Evolutionary conservation across 331 rosid genomes (phyloP), one percentile per base, ranked within the genome.

Genomic region (Arachis monticola): DNA sequence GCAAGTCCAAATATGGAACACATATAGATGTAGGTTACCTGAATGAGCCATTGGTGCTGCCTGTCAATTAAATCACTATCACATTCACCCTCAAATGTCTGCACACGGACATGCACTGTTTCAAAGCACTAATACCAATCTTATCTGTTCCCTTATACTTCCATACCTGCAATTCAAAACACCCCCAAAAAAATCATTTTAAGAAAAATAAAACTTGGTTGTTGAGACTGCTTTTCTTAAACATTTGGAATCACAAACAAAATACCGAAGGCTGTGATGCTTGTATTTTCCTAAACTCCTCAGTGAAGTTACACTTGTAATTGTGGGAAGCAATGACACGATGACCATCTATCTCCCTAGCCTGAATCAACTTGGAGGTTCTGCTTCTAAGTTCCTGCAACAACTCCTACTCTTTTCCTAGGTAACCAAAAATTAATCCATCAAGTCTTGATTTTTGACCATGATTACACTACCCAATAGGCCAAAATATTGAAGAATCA

Each of bases 341-440:
- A 68, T 78, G 80, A 81, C 99, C 96, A 78, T 64, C 81, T 74
- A 94, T 77, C 88, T 92, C 97, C 85, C 96, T 87, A 41, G 74
- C 87, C 55, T 80, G 96, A 83, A 94, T 92, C 86, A 94, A 72
- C 78, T 79, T 90, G 7, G 80, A 68, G 7, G 88, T 84, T 76
- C 70, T 87, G 67, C 75, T 69, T 10, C 80, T 62, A 35, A 79
- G 57, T 77, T 73, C 77, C 67, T 61, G 65, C 80, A 53, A 48
- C 78, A 59, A 42, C 59, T 69, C 69, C 52, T 55, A 60, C 40
- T 72, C 69, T 47, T 75, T 42, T 31, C 84, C 97, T 90, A 82
- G n/a, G 10, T 57, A 69, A 71, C 71, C 35, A 77, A 13, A 22
- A 72, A 35, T 35, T 35, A 35, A 40, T 44, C 66, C 76, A 12